phyloP scores from a whole-genome alignment of 1,284 basidiomycete species.

The Sanghuangporus sanghuang region DNA sequence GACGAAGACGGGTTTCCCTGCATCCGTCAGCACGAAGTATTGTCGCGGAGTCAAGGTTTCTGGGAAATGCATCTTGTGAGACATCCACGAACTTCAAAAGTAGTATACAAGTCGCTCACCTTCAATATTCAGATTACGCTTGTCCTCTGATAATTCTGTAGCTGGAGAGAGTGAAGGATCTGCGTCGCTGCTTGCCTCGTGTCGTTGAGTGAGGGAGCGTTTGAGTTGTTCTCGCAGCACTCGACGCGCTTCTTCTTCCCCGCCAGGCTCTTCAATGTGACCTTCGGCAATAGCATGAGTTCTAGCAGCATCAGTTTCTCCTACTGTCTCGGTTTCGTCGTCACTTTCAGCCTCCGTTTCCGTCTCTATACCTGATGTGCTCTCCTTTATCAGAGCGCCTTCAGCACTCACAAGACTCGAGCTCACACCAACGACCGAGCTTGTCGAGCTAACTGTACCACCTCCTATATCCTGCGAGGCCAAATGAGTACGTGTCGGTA shows the following conservation, averaged over 20 bases:
- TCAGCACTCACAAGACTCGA: constrained; percentile 47
- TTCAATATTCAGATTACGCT: not conserved
- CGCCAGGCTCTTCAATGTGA: constrained; percentile 33
- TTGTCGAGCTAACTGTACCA: constrained; percentile 23
- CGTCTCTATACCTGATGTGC: constrained; percentile 42
- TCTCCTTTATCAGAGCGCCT: constrained; percentile 63
- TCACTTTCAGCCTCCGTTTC: constrained; percentile 52
- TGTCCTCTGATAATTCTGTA: not conserved
- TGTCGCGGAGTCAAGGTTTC: constrained; percentile 60
- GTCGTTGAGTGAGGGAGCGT: constrained; percentile 53
- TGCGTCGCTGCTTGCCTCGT: constrained; percentile 24
- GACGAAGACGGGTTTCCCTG: constrained; percentile 90
- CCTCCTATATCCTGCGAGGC: not conserved
- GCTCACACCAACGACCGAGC: constrained; percentile 64
- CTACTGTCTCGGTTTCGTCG: constrained; percentile 42
- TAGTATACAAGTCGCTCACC: not conserved
- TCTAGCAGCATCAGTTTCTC: constrained; percentile 46
- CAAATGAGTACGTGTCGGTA: constrained; percentile 1
- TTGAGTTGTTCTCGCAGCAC: constrained; percentile 63
- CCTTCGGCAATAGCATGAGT: constrained; percentile 41
- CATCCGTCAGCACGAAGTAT: constrained; percentile 91
- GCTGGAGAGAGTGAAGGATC: not conserved
- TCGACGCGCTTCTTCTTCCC: constrained; percentile 56
- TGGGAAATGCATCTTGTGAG: constrained; percentile 13
- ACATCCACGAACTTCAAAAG: not conserved